Evolutionary conservation across 2,329 filamentous ascomycete genomes (phyloP).

Genomic region (Sarocladium oryzae): DNA sequence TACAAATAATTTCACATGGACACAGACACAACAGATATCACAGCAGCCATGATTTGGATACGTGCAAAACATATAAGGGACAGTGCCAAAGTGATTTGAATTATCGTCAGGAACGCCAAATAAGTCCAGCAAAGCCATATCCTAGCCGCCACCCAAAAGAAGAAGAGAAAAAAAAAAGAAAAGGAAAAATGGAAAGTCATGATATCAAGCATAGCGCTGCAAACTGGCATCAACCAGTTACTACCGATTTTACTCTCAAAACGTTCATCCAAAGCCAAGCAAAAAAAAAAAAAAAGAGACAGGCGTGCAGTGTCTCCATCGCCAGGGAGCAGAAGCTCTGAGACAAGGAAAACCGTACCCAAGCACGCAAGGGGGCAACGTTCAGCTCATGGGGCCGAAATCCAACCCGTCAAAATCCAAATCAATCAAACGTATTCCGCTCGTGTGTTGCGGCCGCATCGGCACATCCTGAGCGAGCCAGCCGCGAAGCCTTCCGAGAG

Average conservation of each 20-base stretch:
- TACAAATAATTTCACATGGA: no score
- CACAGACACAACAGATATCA: background rate
- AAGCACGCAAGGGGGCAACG: conserved; percentile 1
- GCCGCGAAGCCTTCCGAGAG: background rate
- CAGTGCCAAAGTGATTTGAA: background rate
- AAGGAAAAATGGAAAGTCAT: background rate
- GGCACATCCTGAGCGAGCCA: conserved; percentile 2
- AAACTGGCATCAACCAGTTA: background rate
- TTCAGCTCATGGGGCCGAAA: background rate
- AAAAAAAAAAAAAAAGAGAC: no score
- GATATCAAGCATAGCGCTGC: background rate
- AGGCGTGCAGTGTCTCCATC: background rate
- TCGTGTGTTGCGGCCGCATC: conserved; percentile 2
- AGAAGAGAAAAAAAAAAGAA: no score
- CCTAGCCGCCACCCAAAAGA: no score
- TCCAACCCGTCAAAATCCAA: conserved; percentile 1
- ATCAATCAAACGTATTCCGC: conserved; percentile 5
- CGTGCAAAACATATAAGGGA: no score
- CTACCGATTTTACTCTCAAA: background rate
- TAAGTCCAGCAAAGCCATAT: background rate
- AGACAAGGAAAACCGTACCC: background rate
- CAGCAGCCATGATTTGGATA: no score
- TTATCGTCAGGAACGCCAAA: conserved; percentile 2
- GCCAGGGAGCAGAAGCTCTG: background rate
- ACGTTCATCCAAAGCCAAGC: background rate